phyloP scores from a whole-genome alignment of 176 grass and related monocot species.

The Carex pumila region DNA sequence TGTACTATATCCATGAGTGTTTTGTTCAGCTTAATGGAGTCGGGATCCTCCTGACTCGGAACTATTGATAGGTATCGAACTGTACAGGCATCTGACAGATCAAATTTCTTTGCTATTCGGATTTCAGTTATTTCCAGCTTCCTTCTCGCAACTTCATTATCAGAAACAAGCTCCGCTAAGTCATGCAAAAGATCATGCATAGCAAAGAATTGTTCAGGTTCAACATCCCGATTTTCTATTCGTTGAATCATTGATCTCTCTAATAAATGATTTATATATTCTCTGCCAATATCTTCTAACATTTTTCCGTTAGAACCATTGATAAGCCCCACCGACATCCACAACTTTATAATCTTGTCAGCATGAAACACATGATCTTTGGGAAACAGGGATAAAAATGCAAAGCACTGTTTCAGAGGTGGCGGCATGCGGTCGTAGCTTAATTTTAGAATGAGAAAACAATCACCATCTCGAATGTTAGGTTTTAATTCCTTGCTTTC shows the following conservation, averaged over 20 bases:
- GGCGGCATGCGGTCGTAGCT: constrained; percentile 16
- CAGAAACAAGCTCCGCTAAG: constrained; percentile 11
- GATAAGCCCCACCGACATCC: constrained; percentile 18
- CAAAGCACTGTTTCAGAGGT: constrained; percentile 12
- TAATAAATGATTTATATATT: constrained; percentile 3
- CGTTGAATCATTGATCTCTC: constrained; percentile 23
- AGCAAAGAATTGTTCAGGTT: not conserved
- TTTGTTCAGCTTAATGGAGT: not conserved
- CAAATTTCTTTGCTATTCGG: not conserved
- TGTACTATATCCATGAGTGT: not conserved
- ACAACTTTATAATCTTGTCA: constrained; percentile 12
- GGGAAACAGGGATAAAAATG: constrained; percentile 13
- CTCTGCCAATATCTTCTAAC: constrained; percentile 11
- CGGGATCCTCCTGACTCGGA: not conserved
- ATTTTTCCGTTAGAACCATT: not conserved
- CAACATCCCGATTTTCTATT: not conserved
- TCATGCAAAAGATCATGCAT: constrained; percentile 32
- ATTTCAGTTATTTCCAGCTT: not conserved
- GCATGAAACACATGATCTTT: constrained; percentile 13
- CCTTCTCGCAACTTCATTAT: not conserved
- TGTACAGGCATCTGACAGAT: not conserved
- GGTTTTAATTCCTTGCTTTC: constrained; percentile 12
- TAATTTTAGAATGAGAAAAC: constrained; percentile 1
- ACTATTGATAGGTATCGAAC: not conserved
- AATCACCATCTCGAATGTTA: not conserved